Evolutionary conservation across 768 basidiomycete species (phyloP), one percentile per base, ranked within the genome.

Genomic region (Coprinopsis cinerea): DNA sequence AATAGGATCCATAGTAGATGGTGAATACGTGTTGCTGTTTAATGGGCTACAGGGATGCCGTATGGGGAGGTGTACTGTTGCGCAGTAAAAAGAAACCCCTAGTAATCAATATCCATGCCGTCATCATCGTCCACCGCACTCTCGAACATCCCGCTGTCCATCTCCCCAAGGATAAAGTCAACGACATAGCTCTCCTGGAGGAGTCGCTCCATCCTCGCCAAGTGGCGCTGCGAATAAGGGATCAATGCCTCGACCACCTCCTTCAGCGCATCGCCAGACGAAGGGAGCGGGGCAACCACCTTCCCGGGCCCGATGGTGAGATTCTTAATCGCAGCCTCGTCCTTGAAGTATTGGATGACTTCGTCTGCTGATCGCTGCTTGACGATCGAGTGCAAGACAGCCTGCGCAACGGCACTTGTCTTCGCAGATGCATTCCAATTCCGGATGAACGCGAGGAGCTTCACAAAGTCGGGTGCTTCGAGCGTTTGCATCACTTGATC

Each of bases 371-470:
- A 70, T 24, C 83, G 81, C 53, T 88, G 68, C 65, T 88, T 89
- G 53, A 97, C 65, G 44, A 97, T 68, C 3, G 92, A 84, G 60
- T 88, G 80, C 49, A 99, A 67, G 35, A 97, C 75, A 26, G 71
- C 72, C 68, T 99, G 96, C 5, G 95, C 95, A 37, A 96, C 77
- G 15, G 70, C 73, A 54, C 88, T 87, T 18, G 89, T 92, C 61
- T 83, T 84, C n/a, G 88, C 88, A 53, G 83, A 85, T n/a, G 93
- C 82, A 65, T 98, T 99, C 96, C 96, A 99, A 56, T 87, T 83
- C 40, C 89, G 77, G 37, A 92, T 76, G 65, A 89, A 93, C 15
- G 79, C 78, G 47, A 97, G 71, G 28, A 99, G 75, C 49, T 83
- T 82, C 4, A 82, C 84, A 23, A 98, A 79, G 56, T 97, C 93